Evolutionary conservation across 495 filamentous ascomycete species (phyloP), one percentile per base, ranked within the genome.

Genomic region (Aspergillus hancockii): DNA sequence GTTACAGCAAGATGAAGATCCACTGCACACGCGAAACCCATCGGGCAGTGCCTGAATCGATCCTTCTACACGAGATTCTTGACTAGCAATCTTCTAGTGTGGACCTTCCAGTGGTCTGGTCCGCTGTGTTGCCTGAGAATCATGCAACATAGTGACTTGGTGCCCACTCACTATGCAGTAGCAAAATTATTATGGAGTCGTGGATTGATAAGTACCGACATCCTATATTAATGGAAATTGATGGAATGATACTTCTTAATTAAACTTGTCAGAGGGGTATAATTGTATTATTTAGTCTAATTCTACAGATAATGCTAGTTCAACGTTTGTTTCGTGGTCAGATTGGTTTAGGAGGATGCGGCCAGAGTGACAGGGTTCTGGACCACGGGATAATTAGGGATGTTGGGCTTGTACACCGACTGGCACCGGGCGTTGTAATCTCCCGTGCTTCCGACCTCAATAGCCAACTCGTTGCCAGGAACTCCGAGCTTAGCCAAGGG

Each of bases 361-460:
- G 56, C 57, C 65, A 64, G 34, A 3, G 38, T 12, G n/a, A 63
- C 62, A 4, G 66, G 58, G 38, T 66, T 64, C 46, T 57, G 53
- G 21, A 69, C 61, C n/a, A 64, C 60, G 12, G 66, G 66, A 23
- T 69, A 69, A 30, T 52, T 54, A 14, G 63, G 61, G 50, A 61
- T 61, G 25, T 66, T 60, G 3, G 63, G 63, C 51, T 61, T 62
- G 53, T 53, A 69, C 0, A 61, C 54, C 13, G 52, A 54, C 54
- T 69, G 66, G 59, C 66, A 69, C 16, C 66, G 66, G 32, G 28
- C 23, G 40, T 69, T 69, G 41, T 64, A 69, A 32, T 31, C 54
- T 18, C 66, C 66, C 16, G 66, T 69, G 22, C 32, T 58, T 46
- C 59, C 57, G 23, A 28, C 58, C 45, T 62, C 61, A 40, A 64